Percentiles rank a stretch among this genome's conserved stretches.
Conservation (phyloP, 495 filamentous ascomycete genomes). For the Neurospora terricola region DNA sequence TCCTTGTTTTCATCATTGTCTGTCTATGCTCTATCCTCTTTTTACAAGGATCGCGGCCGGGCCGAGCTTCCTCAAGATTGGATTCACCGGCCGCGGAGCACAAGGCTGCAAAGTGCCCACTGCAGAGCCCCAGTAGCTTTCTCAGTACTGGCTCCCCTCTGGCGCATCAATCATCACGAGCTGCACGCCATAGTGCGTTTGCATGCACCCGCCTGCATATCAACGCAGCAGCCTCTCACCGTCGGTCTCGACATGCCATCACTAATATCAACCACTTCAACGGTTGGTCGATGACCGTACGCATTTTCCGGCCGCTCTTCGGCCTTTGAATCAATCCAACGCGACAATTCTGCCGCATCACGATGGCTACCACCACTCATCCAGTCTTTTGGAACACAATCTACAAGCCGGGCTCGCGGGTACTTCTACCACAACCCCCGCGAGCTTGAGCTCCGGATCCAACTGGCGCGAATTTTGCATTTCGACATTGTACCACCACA, state of each 20-base stretch:
- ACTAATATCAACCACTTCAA: background rate
- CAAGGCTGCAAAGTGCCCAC: slow-evolving; percentile 11
- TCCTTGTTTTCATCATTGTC: slow-evolving; percentile 3
- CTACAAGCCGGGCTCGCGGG: background rate
- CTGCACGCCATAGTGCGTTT: slow-evolving; percentile 12
- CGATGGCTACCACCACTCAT: background rate
- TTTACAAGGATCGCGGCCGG: slow-evolving; percentile 9
- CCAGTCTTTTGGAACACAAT: background rate
- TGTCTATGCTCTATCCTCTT: slow-evolving; percentile 4
- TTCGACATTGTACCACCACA: slow-evolving; percentile 18
- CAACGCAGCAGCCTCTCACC: slow-evolving; percentile 3
- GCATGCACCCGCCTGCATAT: slow-evolving; percentile 7
- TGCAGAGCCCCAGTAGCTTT: slow-evolving; percentile 4
- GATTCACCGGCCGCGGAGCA: slow-evolving; percentile 5
- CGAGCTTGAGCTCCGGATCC: background rate
- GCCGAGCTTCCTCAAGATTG: slow-evolving; percentile 6
- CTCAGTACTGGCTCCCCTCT: slow-evolving; percentile 10
- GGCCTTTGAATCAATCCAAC: background rate
- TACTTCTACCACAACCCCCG: background rate
- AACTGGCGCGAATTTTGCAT: background rate
- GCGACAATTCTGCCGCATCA: background rate
- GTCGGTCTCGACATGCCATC: slow-evolving; percentile 3
- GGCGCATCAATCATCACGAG: slow-evolving; percentile 2
- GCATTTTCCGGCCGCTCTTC: background rate
- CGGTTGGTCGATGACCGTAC: background rate